phyloP scores from a whole-genome alignment of 179 eudicot species.

The Beta macrorhiza region DNA sequence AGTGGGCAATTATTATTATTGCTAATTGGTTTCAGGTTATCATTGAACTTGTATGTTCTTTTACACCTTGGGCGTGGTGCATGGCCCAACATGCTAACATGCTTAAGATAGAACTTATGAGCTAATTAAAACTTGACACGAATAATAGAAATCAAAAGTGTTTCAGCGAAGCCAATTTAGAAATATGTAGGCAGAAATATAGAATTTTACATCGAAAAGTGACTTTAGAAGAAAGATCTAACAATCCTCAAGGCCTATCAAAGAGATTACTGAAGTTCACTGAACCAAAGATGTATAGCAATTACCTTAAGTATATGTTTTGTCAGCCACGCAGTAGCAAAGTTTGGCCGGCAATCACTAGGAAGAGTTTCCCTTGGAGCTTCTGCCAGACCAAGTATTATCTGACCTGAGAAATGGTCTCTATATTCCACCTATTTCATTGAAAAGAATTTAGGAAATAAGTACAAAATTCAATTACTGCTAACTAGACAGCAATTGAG shows the following conservation, averaged over 20 bases:
- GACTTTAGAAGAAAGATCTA: not conserved
- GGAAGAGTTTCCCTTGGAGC: constrained; percentile 98
- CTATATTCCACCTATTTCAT: constrained; percentile 68
- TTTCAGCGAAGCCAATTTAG: not conserved
- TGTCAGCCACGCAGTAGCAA: constrained; percentile 74
- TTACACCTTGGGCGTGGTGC: too few species aligned
- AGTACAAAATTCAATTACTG: not conserved
- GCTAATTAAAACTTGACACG: too few species aligned
- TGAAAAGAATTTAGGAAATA: not conserved
- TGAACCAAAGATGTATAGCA: constrained; percentile 7
- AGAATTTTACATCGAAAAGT: not conserved
- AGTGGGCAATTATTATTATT: too few species aligned
- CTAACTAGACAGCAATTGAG: not conserved
- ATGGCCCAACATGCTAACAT: too few species aligned
- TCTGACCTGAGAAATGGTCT: constrained; percentile 80
- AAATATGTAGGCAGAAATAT: not conserved
- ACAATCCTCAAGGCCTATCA: not conserved
- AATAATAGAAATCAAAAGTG: not conserved
- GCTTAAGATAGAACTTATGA: too few species aligned
- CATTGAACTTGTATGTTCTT: too few species aligned
- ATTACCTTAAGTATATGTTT: constrained; percentile 67
- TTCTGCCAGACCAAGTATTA: constrained; percentile 68
- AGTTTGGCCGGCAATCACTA: constrained; percentile 77
- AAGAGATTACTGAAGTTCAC: not conserved
- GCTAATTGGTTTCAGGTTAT: too few species aligned